Percentiles rank a stretch among this genome's conserved stretches.
These are phyloP conservation scores for Pseudonitzschia delicatissima DNA, from an alignment of 108 stramenopile genomes.

Conservation along the genomic window DNA sequence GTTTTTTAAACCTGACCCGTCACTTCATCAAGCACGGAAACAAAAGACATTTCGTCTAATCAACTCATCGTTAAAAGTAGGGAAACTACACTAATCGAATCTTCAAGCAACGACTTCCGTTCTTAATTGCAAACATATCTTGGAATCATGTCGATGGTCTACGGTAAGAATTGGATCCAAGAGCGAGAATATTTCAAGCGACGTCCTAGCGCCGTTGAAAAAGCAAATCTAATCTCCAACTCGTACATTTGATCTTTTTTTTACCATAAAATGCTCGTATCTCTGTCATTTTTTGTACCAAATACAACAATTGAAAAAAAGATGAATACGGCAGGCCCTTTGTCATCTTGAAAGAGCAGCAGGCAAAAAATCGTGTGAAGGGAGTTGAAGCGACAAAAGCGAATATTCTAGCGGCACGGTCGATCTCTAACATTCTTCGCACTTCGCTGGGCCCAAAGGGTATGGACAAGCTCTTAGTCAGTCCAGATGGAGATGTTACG, in stretches of 20 bases:
- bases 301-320: slow-evolving; percentile 5
- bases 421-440: slow-evolving; percentile 91
- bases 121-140: not conserved
- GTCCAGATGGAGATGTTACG: slow-evolving; percentile 97
- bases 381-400: slow-evolving; percentile 95
- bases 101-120: not conserved
- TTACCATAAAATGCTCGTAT: not conserved
- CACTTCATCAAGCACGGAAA: too few species aligned
- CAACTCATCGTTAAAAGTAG: too few species aligned
- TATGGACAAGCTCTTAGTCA: slow-evolving; percentile 99
- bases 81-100: too few species aligned
- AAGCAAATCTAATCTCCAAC: not conserved
- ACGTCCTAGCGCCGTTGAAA: not conserved
- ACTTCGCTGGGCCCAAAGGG: slow-evolving; percentile 98
- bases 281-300: not conserved
- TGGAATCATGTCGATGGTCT: slow-evolving; percentile 33
- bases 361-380: slow-evolving; percentile 94
- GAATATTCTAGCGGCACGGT: slow-evolving; percentile 96
- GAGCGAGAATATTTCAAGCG: not conserved
- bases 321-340: slow-evolving; percentile 99
- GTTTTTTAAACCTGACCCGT: too few species aligned
- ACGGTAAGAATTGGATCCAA: slow-evolving; percentile 16
- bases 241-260: not conserved
- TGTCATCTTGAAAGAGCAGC: slow-evolving; percentile 98
- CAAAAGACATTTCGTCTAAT: too few species aligned